Conservation (phyloP, 768 basidiomycete species). For the Tricholoma bakamatsutake region DNA sequence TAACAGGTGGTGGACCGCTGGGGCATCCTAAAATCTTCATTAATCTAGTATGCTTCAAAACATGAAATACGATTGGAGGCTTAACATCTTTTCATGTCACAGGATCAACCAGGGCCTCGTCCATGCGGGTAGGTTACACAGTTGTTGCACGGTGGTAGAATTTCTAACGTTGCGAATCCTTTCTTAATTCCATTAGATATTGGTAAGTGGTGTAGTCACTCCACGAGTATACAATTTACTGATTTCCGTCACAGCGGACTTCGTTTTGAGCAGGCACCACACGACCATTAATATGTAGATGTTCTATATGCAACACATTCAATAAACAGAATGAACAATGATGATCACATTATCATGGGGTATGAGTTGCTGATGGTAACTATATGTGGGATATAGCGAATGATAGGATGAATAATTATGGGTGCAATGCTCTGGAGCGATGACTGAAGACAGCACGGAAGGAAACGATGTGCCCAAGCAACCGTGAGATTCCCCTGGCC, state of each 20-base stretch:
- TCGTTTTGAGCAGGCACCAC: slow-evolving; percentile 81
- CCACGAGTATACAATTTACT: neutral
- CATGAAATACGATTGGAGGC: neutral
- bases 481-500: too few species aligned
- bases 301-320: neutral
- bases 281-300: slow-evolving; percentile 58
- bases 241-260: slow-evolving; percentile 57
- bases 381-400: neutral
- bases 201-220: slow-evolving; percentile 23
- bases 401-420: too few species aligned
- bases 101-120: slow-evolving; percentile 87
- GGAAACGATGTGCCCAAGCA: too few species aligned
- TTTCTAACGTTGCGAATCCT: slow-evolving; percentile 15
- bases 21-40: slow-evolving; percentile 97
- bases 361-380: neutral
- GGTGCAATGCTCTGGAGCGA: too few species aligned
- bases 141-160: slow-evolving; percentile 1
- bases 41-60: slow-evolving; percentile 65
- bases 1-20: slow-evolving; percentile 82
- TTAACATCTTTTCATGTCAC: slow-evolving; percentile 4
- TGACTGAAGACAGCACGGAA: too few species aligned
- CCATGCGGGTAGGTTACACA: slow-evolving; percentile 75
- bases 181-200: slow-evolving; percentile 22
- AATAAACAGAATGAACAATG: slow-evolving; percentile 12
- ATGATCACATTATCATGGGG: neutral